Evolutionary conservation across 495 filamentous ascomycete species (phyloP).

Genomic region (Rhypophila decipiens): DNA sequence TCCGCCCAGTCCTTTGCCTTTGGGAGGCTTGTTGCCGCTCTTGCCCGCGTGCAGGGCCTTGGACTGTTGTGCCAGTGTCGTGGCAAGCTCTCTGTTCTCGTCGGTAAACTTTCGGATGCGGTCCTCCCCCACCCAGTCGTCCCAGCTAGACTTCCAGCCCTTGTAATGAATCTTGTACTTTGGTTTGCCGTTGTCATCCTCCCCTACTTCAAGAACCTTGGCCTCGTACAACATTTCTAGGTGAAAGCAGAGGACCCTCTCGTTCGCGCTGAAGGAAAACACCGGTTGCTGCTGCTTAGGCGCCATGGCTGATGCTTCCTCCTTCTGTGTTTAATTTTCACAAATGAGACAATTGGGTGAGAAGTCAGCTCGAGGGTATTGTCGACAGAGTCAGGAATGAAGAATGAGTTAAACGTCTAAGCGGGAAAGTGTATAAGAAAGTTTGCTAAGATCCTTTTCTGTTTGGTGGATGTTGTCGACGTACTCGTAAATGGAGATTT

Average conservation of each 20-base stretch:
- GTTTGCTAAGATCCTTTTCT: no score
- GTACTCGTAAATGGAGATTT: no score
- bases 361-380: no score
- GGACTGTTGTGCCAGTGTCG: slow-evolving; percentile 53
- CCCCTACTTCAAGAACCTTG: slow-evolving; percentile 75
- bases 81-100: slow-evolving; percentile 85
- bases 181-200: slow-evolving; percentile 63
- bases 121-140: slow-evolving; percentile 96
- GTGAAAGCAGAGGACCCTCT: slow-evolving; percentile 94
- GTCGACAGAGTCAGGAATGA: no score
- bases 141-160: slow-evolving; percentile 99
- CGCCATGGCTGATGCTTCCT: no score
- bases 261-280: slow-evolving; percentile 82
- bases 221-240: slow-evolving; percentile 95
- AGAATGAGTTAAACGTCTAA: no score
- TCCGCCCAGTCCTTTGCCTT: slow-evolving; percentile 45
- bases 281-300: slow-evolving; percentile 31
- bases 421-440: no score
- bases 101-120: slow-evolving; percentile 90
- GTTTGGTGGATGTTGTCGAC: no score
- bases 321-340: no score
- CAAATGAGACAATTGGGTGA: no score
- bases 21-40: slow-evolving; percentile 40
- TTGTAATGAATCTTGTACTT: slow-evolving; percentile 96
- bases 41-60: slow-evolving; percentile 40